Percentiles rank a stretch among this genome's conserved stretches.
phyloP scores from a whole-genome alignment of 306 rosid genomes.

The Vigna radiata region DNA sequence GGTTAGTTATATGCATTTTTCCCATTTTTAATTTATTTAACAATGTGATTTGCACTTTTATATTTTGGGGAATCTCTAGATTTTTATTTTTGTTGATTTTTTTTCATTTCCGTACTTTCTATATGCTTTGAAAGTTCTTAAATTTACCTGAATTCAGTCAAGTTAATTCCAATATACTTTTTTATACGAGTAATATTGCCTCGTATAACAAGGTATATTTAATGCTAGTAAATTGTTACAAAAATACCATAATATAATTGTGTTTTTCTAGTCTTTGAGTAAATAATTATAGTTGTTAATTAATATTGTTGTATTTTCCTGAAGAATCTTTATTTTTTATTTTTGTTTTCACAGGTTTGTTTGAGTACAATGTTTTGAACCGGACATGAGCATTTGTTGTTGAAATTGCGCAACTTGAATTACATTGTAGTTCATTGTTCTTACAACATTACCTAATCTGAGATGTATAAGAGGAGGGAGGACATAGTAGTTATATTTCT shows the following conservation, averaged over 20 bases:
- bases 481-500: slow-evolving; percentile 24
- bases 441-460: background rate
- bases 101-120: background rate
- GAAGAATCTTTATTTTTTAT: slow-evolving; percentile 2
- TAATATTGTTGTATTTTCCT: background rate
- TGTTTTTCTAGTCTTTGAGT: background rate
- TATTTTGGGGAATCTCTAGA: background rate
- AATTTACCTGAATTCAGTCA: slow-evolving; percentile 17
- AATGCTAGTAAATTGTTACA: background rate
- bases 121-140: background rate
- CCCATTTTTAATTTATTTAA: background rate
- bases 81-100: background rate
- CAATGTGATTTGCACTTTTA: slow-evolving; percentile 4
- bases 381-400: slow-evolving; percentile 5
- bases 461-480: slow-evolving; percentile 19
- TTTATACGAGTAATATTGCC: background rate
- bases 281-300: background rate
- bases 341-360: slow-evolving; percentile 37
- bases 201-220: background rate
- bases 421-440: slow-evolving; percentile 18
- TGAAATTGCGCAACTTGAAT: slow-evolving; percentile 2
- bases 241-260: background rate
- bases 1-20: slow-evolving; percentile 34
- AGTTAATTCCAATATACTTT: background rate
- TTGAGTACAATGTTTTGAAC: slow-evolving; percentile 19